These are phyloP conservation scores for Penicillium palitans DNA, from an alignment of 2,329 filamentous ascomycete species.

Conservation along the genomic window DNA sequence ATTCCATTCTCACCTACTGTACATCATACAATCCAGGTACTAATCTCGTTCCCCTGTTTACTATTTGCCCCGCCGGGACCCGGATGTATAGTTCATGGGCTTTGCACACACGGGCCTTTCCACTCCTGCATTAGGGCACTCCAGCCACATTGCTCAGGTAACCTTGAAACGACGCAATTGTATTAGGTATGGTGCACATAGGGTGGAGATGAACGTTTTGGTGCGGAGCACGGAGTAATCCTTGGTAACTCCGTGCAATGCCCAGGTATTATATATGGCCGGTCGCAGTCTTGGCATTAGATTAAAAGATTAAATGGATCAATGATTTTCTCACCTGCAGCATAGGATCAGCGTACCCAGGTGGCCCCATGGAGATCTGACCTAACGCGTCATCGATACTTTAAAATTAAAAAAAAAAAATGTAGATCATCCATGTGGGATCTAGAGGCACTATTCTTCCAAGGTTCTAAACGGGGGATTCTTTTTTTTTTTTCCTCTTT, in stretches of 20 bases:
- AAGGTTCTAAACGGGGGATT: no score
- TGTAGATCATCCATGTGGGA: conserved; percentile 6
- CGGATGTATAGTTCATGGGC: neutral
- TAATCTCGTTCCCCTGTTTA: neutral
- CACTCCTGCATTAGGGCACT: conserved; percentile 3
- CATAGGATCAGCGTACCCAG: conserved; percentile 5
- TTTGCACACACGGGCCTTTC: neutral
- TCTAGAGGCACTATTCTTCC: no score
- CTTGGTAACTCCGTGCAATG: neutral
- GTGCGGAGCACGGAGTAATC: neutral
- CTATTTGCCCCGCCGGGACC: neutral
- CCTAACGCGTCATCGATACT: conserved; percentile 1
- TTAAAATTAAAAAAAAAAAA: neutral
- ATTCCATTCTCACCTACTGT: no score
- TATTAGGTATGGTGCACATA: neutral
- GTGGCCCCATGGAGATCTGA: conserved; percentile 5
- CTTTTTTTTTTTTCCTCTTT: neutral
- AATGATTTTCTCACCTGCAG: neutral
- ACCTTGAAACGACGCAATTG: neutral
- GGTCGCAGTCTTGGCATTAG: conserved; percentile 1
- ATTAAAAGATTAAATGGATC: conserved; percentile 8
- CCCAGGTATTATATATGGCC: neutral
- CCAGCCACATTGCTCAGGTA: neutral
- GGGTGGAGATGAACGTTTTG: neutral
- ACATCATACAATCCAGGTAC: neutral